Percentiles rank a stretch among this genome's conserved stretches.
phyloP scores from a whole-genome alignment of 2,329 filamentous ascomycete genomes.

The Calonectria honghensis region DNA sequence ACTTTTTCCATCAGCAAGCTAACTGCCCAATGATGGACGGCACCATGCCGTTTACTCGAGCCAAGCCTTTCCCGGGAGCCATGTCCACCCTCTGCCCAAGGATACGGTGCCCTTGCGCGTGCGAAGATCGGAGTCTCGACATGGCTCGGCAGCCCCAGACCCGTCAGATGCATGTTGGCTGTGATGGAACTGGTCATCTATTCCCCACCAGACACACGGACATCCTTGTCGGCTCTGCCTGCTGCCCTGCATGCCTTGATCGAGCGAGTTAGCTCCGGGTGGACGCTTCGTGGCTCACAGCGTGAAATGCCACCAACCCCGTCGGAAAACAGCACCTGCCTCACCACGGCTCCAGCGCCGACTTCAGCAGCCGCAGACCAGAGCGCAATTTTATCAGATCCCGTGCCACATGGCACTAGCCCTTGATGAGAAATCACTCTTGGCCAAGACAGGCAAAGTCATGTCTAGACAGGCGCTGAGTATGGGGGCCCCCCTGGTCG shows the following conservation, averaged over 20 bases:
- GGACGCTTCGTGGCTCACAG: neutral
- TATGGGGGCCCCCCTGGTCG: conserved; percentile 1
- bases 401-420: conserved; percentile 10
- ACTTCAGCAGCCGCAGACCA: neutral
- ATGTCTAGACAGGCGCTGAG: neutral
- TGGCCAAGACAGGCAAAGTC: conserved; percentile 3
- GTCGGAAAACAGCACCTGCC: neutral
- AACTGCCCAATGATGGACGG: conserved; percentile 6
- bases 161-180: conserved; percentile 7
- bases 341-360: neutral
- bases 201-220: neutral
- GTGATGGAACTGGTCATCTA: neutral
- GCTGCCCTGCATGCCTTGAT: conserved; percentile 4
- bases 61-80: neutral
- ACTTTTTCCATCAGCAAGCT: conserved; percentile 10
- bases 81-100: neutral
- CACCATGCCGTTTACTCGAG: neutral
- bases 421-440: neutral
- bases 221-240: neutral
- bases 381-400: conserved; percentile 24
- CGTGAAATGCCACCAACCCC: neutral
- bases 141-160: neutral
- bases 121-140: conserved; percentile 7
- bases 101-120: neutral
- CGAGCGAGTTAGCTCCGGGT: neutral